phyloP scores from a whole-genome alignment of 2,329 filamentous ascomycete species.

The Aspergillus pseudonomiae region DNA sequence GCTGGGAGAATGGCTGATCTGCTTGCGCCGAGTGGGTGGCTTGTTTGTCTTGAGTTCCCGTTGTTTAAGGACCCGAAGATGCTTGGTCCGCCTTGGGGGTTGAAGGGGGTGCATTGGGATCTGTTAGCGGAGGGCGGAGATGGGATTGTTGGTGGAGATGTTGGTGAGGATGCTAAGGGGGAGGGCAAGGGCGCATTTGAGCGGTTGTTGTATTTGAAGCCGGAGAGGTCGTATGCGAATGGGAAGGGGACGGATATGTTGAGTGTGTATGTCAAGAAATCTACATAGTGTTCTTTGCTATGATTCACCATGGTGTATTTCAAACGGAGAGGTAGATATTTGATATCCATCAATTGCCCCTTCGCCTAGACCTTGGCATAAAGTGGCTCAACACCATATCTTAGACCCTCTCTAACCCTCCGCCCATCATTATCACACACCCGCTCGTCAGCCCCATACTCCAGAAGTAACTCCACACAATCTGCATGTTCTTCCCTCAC shows the following conservation, averaged over 20 bases:
- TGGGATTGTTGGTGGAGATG: constrained; percentile 19
- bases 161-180: constrained; percentile 11
- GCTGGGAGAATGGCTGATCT: constrained; percentile 56
- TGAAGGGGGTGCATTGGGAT: constrained; percentile 42
- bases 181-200: constrained; percentile 21
- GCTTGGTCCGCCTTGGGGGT: constrained; percentile 44
- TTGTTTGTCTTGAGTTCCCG: constrained; percentile 57
- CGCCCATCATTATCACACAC: not conserved
- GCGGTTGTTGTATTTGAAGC: constrained; percentile 35
- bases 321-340: not conserved
- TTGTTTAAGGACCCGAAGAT: constrained; percentile 40
- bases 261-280: constrained; percentile 30
- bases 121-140: constrained; percentile 33
- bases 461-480: not conserved
- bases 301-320: not conserved
- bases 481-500: not conserved
- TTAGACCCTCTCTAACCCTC: not conserved
- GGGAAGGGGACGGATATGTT: constrained; percentile 40
- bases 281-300: not conserved
- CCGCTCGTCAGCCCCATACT: not conserved
- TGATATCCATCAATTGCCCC: not conserved
- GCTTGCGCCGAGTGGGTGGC: constrained; percentile 53
- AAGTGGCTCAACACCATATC: not conserved
- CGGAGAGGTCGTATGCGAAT: constrained; percentile 35
- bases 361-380: not conserved